Evolutionary conservation across 1,139 yeast genomes (phyloP).

Genomic region (Suhomyces choctaworum): DNA sequence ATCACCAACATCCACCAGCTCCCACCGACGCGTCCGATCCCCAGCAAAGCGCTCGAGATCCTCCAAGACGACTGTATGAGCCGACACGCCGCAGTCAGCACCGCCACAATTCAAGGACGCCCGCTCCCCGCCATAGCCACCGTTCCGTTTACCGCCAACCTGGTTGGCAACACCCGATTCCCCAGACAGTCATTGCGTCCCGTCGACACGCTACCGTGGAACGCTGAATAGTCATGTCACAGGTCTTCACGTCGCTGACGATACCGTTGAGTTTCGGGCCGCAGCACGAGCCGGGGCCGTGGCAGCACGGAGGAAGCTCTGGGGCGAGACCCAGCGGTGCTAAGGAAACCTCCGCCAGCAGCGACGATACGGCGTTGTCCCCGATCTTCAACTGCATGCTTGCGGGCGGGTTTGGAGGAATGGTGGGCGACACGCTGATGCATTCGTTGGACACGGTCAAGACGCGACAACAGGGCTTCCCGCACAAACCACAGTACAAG

Average conservation of each 20-base stretch:
- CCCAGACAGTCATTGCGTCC: too few relatives aligned
- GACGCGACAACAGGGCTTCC: slow-evolving; percentile 94
- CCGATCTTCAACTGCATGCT: slow-evolving; percentile 66
- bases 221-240: too few relatives aligned
- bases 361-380: slow-evolving; percentile 20
- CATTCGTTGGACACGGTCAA: slow-evolving; percentile 95
- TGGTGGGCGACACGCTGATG: slow-evolving; percentile 90
- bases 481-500: slow-evolving; percentile 63
- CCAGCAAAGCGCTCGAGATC: too few relatives aligned
- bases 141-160: too few relatives aligned
- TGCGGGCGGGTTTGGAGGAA: slow-evolving; percentile 96
- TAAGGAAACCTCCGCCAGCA: slow-evolving; percentile 4
- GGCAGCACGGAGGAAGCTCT: slow-evolving; percentile 17
- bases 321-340: slow-evolving; percentile 5
- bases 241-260: slow-evolving; percentile 41
- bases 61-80: too few relatives aligned
- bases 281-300: slow-evolving; percentile 11
- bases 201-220: too few relatives aligned
- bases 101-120: too few relatives aligned
- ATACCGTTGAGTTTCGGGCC: slow-evolving; percentile 43
- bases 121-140: too few relatives aligned
- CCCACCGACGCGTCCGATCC: too few relatives aligned
- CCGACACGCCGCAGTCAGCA: too few relatives aligned
- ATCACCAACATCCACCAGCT: too few relatives aligned
- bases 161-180: too few relatives aligned